phyloP scores from a whole-genome alignment of 108 stramenopile genomes.

The Skeletonema menzelii region DNA sequence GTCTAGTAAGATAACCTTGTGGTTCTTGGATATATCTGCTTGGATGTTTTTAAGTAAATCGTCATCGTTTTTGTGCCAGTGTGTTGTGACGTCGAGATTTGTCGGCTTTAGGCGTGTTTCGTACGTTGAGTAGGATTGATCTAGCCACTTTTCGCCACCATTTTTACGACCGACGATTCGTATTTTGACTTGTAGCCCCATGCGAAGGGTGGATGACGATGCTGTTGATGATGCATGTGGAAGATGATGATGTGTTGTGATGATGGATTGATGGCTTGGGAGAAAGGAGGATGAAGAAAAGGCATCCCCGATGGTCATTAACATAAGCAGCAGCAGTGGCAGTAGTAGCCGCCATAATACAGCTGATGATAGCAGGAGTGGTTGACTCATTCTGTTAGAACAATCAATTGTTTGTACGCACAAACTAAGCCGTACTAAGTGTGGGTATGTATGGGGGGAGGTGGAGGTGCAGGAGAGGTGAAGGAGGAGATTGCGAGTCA shows the following conservation, averaged over 20 bases:
- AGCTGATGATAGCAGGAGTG: too few species aligned
- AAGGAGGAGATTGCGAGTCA: too few species aligned
- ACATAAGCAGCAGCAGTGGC: not conserved
- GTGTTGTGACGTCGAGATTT: conserved; percentile 68
- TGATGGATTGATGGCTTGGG: not conserved
- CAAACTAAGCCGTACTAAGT: too few species aligned
- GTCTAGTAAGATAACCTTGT: conserved; percentile 73
- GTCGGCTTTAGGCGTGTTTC: conserved; percentile 63
- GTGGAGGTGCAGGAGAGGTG: too few species aligned
- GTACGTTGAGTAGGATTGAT: conserved; percentile 75
- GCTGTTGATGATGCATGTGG: not conserved
- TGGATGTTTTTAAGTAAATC: conserved; percentile 72
- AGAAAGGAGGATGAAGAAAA: not conserved
- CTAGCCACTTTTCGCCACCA: conserved; percentile 72
- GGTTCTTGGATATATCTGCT: conserved; percentile 57
- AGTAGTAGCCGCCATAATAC: not conserved
- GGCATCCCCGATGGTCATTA: not conserved
- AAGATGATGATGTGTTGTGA: not conserved
- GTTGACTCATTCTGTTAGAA: too few species aligned
- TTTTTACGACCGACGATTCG: conserved; percentile 82
- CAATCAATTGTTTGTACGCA: too few species aligned
- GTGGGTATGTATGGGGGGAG: too few species aligned
- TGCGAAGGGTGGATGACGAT: not conserved
- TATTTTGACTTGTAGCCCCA: conserved; percentile 76
- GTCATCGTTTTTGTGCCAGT: conserved; percentile 89